Base-by-base conservation (phyloP, 2,329 filamentous ascomycete genomes). In the Rhinocladiella mackenziei region DNA sequence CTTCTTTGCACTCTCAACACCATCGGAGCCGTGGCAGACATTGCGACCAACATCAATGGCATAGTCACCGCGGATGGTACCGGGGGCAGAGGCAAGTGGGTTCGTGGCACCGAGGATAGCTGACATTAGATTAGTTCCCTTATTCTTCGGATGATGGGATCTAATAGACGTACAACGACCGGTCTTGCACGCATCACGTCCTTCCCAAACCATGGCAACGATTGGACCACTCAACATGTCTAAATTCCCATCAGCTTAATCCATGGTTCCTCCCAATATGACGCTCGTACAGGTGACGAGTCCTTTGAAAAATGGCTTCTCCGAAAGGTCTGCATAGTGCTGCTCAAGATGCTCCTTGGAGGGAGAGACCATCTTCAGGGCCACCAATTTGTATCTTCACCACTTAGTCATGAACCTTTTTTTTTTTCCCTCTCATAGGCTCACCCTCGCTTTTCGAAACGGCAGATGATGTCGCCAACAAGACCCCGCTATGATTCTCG, bases 121-220 rank as follows among this genome's bases (percentile, higher is more conserved):
- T 86, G 55, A 22, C 20, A 45, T 29, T n/a, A 48, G 5, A 23
- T 31, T 20, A 48, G 22, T 40, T 19, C 31, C 56, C 53, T 60
- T 50, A 57, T 36, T 45, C 13, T 13, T 15, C 41, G 28, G 8
- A 42, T 17, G 5, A 32, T 34, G 26, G 18, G 14, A 2, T 33
- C 17, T 19, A 5, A 35, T 19, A 37, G 55, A 76, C 81, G 60
- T 81, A 87, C 83, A 69, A 68, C 92, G 91, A 73, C 92, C 92
- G 61, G 89, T 96, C 86, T 97, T 97, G 81, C 96, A 89, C 72
- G 84, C 92, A 67, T 98, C 89, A 80, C 86, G 86, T 68, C 92
- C 92, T 75, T 98, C 89, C 92, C 92, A 98, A 74, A 98, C 85
- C 91, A 97, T 98, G 77, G 92, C 92, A 78, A 80, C 84, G 77